Base-by-base conservation (phyloP, 805 yeast species). In the Tetrapisispora namnaoensis region DNA sequence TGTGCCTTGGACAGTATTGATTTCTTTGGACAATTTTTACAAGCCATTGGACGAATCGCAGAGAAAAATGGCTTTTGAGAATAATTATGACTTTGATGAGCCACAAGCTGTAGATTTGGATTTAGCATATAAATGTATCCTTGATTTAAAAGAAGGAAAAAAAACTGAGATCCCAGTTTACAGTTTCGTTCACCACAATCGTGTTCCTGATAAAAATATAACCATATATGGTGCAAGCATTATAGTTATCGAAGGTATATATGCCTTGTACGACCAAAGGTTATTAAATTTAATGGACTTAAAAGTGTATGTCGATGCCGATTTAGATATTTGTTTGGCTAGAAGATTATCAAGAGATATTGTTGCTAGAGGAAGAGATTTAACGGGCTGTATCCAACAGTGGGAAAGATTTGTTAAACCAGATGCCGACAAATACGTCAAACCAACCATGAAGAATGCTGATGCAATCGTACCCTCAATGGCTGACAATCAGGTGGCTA, bases 341-440 rank as follows among this genome's bases (percentile, higher is more conserved):
- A 74, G 99, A 58, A 73, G 99, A 57, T 70, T 93, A 41, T 79
- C 86, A 4, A 74, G 99, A 59, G 99, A 93, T 63, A 89, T 88
- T 47, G 73, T 86, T 14, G 80, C 83, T 52, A 72, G 99, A 51
- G 96, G 95, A 1, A 72, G 99, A 51, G 96, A 90, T 57, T 70
- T 90, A 35, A 72, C 69, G 4, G 95, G 96, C 1, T 84, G 90
- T 17, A 74, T 93, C 51, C 75, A 78, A 55, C 99, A 93, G 61
- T 93, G 98, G 98, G 82, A 86, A 53, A 66, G 71, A 24, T 90
- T 82, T 64, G 99, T 93, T 27, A 93, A 91, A 64, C 99, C 99
- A 7, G 87, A 88, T 63, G 89, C 95, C 9, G 89, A 82, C 22
- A 68, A 80, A 38, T 78, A 75, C 56, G 83, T 91, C 16, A 76